Evolutionary conservation across 176 grass and related monocot genomes (phyloP).

Genomic region (Eragrostis curvula): DNA sequence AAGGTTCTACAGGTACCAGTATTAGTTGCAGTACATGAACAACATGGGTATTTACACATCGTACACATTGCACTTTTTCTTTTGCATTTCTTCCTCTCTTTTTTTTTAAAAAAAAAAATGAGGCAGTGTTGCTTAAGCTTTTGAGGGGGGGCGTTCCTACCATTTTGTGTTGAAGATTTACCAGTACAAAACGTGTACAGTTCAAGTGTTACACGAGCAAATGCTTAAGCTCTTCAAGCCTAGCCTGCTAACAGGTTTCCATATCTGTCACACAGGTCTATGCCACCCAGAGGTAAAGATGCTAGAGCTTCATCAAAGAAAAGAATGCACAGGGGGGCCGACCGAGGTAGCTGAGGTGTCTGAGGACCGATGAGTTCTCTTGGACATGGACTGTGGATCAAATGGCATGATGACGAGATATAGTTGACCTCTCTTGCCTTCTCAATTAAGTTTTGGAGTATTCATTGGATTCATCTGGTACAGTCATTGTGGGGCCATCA

Average conservation of each 20-base stretch:
- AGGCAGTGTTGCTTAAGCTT: not conserved
- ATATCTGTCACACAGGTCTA: slow-evolving; percentile 57
- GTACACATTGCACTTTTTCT: too few species aligned
- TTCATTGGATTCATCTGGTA: slow-evolving; percentile 31
- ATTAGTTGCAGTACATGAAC: not conserved
- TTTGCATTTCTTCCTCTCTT: too few species aligned
- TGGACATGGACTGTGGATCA: not conserved
- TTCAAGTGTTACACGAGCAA: slow-evolving; percentile 4
- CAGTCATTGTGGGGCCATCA: slow-evolving; percentile 35
- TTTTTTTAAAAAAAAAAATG: too few species aligned
- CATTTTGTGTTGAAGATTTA: not conserved
- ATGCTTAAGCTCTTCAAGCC: slow-evolving; percentile 1
- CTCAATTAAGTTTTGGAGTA: slow-evolving; percentile 27
- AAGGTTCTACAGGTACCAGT: not conserved
- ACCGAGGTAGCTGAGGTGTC: slow-evolving; percentile 41
- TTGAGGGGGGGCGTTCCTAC: not conserved
- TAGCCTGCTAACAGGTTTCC: slow-evolving; percentile 35
- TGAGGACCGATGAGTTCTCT: slow-evolving; percentile 45
- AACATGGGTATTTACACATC: too few species aligned
- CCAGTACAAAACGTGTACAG: not conserved
- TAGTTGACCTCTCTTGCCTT: slow-evolving; percentile 35
- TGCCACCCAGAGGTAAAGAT: slow-evolving; percentile 93
- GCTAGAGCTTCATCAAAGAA: slow-evolving; percentile 86
- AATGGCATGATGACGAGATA: slow-evolving; percentile 31
- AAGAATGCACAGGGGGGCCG: slow-evolving; percentile 74